Base-by-base conservation (phyloP, 1,139 yeast species). In the Candida sojae region DNA sequence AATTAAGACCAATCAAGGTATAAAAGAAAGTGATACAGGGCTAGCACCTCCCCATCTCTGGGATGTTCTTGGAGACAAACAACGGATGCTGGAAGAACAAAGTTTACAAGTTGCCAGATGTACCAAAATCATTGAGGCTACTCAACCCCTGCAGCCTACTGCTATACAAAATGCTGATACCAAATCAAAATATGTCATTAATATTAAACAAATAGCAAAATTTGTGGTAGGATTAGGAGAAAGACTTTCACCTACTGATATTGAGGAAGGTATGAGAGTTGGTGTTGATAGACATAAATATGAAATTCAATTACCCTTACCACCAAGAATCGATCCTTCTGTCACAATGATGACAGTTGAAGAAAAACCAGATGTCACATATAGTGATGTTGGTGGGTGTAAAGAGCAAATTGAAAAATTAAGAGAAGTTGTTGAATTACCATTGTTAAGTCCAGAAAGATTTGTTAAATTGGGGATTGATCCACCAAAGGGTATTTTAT, bases 301-400 rank as follows among this genome's bases (percentile, higher is more conserved):
- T 71, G 96, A 92, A 68, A 93, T 93, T 64, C 96, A 91, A 76
- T 79, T 93, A 60, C 99, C 99, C 26, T 77, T 95, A 57, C 99
- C 99, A 23, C 99, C 99, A 46, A 79, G 96, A 64, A 93, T 93
- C 64, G 99, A 93, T 68, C 98, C 99, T 9, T 83, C 92, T 13
- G 99, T 93, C 47, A 93, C 99, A n/a, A 93, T 93, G 99, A 93
- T 93, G 99, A 92, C 98, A 1, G 99, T 93, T 46, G 99, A 93
- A 68, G 99, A 93, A 67, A 93, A 93, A 69, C 99, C 99, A 13
- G 95, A 87, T 69, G 93, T 87, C 34, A 87, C 95, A 10, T 87
- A 87, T 64, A 82, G 88, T 54, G 99, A 93, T 67, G 93, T 93
- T 52, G 99, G 99, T 60, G 99, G 99, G 29, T 90, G 97, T 68